Conservation (phyloP, 257 asterid species). For the Fraxinus cuspidata region DNA sequence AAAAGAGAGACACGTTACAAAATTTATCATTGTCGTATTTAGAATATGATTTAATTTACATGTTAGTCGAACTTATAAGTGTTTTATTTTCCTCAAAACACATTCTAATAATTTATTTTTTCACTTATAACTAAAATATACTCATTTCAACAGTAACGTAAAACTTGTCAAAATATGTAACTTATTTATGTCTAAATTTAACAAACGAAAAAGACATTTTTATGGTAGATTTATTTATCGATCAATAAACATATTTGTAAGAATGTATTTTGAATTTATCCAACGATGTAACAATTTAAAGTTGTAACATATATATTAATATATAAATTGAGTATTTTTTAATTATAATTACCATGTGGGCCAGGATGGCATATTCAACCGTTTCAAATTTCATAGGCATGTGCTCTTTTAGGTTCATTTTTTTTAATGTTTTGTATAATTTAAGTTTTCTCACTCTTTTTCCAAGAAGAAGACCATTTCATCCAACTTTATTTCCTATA, state of each 20-base stretch:
- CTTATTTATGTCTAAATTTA: too few relatives aligned
- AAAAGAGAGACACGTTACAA: background rate
- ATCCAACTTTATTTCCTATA: background rate
- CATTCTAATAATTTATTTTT: background rate
- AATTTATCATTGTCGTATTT: too few relatives aligned
- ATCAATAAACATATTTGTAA: background rate
- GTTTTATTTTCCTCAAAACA: background rate
- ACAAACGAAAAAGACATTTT: too few relatives aligned
- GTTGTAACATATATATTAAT: background rate
- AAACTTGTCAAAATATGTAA: too few relatives aligned
- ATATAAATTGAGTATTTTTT: background rate
- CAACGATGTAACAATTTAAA: background rate
- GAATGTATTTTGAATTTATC: background rate
- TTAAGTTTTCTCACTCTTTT: background rate
- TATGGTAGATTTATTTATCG: background rate
- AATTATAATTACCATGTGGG: constrained; percentile 8
- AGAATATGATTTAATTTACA: too few relatives aligned
- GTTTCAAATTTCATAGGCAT: constrained; percentile 7
- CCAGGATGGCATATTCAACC: constrained; percentile 31
- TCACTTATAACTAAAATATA: background rate
- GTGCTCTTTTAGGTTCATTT: background rate
- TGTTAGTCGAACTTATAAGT: background rate
- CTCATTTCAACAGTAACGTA: too few relatives aligned
- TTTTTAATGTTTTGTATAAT: background rate
- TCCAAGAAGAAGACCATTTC: background rate